A percentile compares a stretch with the other conserved stretches of the same genome.
phyloP scores from a whole-genome alignment of 2,329 filamentous ascomycete genomes.

The Xylariaceae sp. region DNA sequence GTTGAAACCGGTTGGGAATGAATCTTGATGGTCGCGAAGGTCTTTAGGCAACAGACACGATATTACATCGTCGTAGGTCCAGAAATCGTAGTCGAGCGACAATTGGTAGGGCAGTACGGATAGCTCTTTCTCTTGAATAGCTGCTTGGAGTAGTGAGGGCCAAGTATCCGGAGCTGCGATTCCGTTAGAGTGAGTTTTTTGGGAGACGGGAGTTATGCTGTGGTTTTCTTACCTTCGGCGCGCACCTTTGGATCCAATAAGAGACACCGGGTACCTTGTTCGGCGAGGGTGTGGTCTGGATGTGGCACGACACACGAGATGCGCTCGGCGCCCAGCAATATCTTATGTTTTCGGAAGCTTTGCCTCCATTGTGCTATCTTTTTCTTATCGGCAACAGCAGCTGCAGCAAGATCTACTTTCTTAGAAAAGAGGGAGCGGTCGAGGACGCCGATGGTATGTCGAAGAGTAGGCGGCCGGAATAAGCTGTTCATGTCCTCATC shows the following conservation, averaged over 20 bases:
- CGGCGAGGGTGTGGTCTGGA: slow-evolving; percentile 51
- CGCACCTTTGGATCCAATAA: slow-evolving; percentile 56
- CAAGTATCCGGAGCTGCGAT: slow-evolving; percentile 68
- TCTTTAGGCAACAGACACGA: slow-evolving; percentile 75
- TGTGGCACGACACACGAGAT: slow-evolving; percentile 61
- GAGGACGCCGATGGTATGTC: slow-evolving; percentile 45
- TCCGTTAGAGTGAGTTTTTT: no score
- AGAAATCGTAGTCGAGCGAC: slow-evolving; percentile 61
- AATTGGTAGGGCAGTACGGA: slow-evolving; percentile 72
- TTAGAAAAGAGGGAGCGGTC: slow-evolving; percentile 81
- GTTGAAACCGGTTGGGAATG: slow-evolving; percentile 80
- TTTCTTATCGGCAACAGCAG: slow-evolving; percentile 69
- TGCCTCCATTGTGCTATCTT: slow-evolving; percentile 70
- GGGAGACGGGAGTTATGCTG: no score
- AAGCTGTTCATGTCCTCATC: slow-evolving; percentile 48
- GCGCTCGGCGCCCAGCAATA: slow-evolving; percentile 62
- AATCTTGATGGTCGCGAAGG: slow-evolving; percentile 64
- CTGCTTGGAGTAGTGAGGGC: slow-evolving; percentile 65
- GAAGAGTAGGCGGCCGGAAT: slow-evolving; percentile 73
- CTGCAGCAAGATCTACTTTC: slow-evolving; percentile 71
- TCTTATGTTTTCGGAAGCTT: slow-evolving; percentile 59
- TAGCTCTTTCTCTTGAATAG: slow-evolving; percentile 65
- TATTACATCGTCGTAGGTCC: slow-evolving; percentile 67
- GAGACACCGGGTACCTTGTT: slow-evolving; percentile 58
- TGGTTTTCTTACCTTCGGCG: slow-evolving; percentile 41